phyloP scores from a whole-genome alignment of 176 grass and related monocot species.

The Oryza meyeriana region DNA sequence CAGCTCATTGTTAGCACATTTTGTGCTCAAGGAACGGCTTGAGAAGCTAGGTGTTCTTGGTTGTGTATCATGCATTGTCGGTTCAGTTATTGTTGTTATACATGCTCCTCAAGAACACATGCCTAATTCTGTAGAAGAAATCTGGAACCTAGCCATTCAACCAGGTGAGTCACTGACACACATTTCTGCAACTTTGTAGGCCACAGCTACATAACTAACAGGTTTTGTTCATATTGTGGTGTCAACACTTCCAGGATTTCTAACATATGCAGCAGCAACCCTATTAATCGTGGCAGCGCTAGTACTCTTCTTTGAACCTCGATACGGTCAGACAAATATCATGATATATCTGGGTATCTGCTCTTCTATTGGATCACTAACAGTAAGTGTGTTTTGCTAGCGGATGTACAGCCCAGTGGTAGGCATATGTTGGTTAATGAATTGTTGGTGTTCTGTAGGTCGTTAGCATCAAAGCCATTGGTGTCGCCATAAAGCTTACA shows the following conservation, averaged over 20 bases:
- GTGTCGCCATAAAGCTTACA: constrained; percentile 94
- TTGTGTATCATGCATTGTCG: constrained; percentile 85
- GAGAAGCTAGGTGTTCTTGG: constrained; percentile 80
- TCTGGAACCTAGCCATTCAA: constrained; percentile 86
- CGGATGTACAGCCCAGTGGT: not conserved
- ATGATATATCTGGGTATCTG: constrained; percentile 92
- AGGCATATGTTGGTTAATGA: not conserved
- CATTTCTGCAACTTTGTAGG: not conserved
- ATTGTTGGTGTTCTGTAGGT: constrained; percentile 40
- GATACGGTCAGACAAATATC: constrained; percentile 89
- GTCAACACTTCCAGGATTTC: constrained; percentile 59
- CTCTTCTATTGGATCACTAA: constrained; percentile 93
- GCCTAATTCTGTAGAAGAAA: constrained; percentile 75
- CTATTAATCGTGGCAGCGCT: constrained; percentile 54
- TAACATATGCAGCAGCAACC: constrained; percentile 61
- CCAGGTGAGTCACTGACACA: constrained; percentile 42
- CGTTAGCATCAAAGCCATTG: constrained; percentile 94
- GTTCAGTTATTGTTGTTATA: constrained; percentile 87
- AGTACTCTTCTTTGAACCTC: constrained; percentile 73
- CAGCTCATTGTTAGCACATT: constrained; percentile 80
- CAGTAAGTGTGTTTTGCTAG: constrained; percentile 48
- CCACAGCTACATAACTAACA: constrained; percentile 9
- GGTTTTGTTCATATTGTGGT: constrained; percentile 10
- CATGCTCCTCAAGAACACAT: constrained; percentile 84
- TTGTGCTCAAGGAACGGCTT: constrained; percentile 80